Conservation (phyloP, 1,139 yeast species). For the Pichia sp. region DNA sequence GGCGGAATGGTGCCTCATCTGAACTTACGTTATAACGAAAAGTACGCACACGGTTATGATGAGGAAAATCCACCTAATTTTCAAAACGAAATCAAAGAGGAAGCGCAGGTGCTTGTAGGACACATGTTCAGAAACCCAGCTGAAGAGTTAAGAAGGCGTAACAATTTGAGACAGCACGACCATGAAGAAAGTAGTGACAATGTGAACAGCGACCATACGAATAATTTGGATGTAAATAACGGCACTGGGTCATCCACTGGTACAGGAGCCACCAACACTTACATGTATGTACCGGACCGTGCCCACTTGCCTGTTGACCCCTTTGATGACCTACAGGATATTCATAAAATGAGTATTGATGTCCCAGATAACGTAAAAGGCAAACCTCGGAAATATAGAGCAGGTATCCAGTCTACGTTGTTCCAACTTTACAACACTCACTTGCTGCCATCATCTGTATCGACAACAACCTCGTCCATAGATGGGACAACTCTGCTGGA, state of each 20-base stretch:
- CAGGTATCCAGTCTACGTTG: slow-evolving; percentile 78
- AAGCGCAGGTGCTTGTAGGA: slow-evolving; percentile 27
- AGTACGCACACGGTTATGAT: slow-evolving; percentile 8
- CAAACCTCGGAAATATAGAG: slow-evolving; percentile 62
- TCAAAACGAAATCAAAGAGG: slow-evolving; percentile 20
- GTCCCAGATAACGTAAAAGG: slow-evolving; percentile 21
- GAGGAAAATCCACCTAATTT: slow-evolving; percentile 18
- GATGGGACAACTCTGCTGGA: slow-evolving; percentile 12
- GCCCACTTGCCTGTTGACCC: slow-evolving; percentile 20
- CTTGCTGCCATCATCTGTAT: slow-evolving; percentile 11
- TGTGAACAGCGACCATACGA: background rate
- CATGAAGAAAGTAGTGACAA: background rate
- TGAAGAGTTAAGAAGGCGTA: slow-evolving; percentile 10
- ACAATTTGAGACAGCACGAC: background rate
- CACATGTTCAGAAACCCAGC: slow-evolving; percentile 13
- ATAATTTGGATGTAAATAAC: background rate
- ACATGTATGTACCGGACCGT: slow-evolving; percentile 16
- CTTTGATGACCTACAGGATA: slow-evolving; percentile 30
- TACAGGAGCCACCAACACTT: slow-evolving; percentile 5
- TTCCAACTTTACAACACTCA: slow-evolving; percentile 51
- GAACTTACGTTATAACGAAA: slow-evolving; percentile 9
- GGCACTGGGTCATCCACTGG: background rate
- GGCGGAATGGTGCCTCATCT: slow-evolving; percentile 20
- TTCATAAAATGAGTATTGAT: slow-evolving; percentile 25
- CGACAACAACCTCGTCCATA: slow-evolving; percentile 1